phyloP scores from a whole-genome alignment of 2,329 filamentous ascomycete species.

The Penicillium sp. region DNA sequence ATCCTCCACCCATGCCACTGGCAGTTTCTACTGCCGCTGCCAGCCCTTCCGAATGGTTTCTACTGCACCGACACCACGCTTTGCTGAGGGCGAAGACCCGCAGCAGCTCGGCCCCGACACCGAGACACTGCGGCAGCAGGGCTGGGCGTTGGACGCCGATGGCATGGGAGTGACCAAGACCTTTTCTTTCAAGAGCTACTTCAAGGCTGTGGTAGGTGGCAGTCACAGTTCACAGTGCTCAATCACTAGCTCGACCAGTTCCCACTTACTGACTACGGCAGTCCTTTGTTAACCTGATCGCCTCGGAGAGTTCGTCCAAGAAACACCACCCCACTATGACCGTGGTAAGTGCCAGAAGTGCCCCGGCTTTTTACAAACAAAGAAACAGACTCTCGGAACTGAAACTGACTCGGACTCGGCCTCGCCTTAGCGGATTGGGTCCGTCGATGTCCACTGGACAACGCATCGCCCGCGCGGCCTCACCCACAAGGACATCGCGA shows the following conservation, averaged over 20 bases:
- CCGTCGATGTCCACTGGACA: conserved; percentile 46
- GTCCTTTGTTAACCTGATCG: conserved; percentile 44
- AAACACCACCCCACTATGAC: conserved; percentile 47
- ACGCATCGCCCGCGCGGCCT: conserved; percentile 46
- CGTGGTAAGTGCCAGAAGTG: conserved; percentile 36
- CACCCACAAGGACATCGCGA: conserved; percentile 40
- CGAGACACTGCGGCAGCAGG: conserved; percentile 30
- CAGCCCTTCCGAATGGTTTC: conserved; percentile 21
- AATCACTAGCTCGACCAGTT: no score
- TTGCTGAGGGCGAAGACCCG: conserved; percentile 36
- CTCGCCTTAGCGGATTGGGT: conserved; percentile 36
- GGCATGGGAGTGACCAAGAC: conserved; percentile 42
- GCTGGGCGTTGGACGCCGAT: conserved; percentile 40
- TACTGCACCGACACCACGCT: conserved; percentile 26
- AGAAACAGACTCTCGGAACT: background rate
- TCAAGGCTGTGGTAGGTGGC: conserved; percentile 41
- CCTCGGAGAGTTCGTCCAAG: conserved; percentile 40
- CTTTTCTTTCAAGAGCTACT: conserved; percentile 45
- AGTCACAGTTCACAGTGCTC: no score
- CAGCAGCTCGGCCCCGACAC: conserved; percentile 29
- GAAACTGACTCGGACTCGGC: conserved; percentile 15
- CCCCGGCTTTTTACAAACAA: no score
- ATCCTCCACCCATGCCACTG: background rate
- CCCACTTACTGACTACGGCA: conserved; percentile 17
- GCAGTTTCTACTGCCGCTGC: background rate